Conservation (phyloP, 495 filamentous ascomycete genomes). For the Hypoxylon fragiforme region DNA sequence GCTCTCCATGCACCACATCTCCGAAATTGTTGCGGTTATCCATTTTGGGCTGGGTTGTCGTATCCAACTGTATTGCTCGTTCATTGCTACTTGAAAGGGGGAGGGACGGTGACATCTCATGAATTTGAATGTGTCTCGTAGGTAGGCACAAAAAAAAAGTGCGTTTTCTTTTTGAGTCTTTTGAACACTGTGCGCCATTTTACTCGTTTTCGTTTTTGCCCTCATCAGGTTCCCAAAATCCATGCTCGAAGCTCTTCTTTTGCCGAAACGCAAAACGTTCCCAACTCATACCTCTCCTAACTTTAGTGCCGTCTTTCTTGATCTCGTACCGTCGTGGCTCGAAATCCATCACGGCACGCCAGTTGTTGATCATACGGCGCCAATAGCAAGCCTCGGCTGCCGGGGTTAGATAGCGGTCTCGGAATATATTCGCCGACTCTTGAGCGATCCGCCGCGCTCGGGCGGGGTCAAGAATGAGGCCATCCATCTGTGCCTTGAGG, state of each 20-base stretch:
- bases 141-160: not conserved
- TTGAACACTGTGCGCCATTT: no score
- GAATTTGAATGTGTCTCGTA: no score
- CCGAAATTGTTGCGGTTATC: no score
- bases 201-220: constrained; percentile 7
- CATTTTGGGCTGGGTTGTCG: no score
- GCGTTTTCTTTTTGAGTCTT: not conserved
- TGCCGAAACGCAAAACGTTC: constrained; percentile 29
- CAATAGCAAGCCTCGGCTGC: constrained; percentile 58
- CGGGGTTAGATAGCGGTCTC: constrained; percentile 51
- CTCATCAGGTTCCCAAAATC: constrained; percentile 25
- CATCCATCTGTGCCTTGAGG: constrained; percentile 47
- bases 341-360: constrained; percentile 46
- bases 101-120: no score
- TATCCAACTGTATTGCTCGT: no score
- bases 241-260: constrained; percentile 27
- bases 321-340: constrained; percentile 28
- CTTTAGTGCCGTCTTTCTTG: constrained; percentile 18
- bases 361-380: constrained; percentile 50
- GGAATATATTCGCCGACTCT: constrained; percentile 50
- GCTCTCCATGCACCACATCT: no score
- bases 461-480: constrained; percentile 44
- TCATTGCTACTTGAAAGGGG: no score
- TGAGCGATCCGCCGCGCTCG: constrained; percentile 55
- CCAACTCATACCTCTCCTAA: constrained; percentile 27